Percentiles rank a stretch among this genome's conserved stretches.
These are phyloP conservation scores for Aspergillus jensenii DNA, from an alignment of 2,329 filamentous ascomycete species.

Conservation along the genomic window DNA sequence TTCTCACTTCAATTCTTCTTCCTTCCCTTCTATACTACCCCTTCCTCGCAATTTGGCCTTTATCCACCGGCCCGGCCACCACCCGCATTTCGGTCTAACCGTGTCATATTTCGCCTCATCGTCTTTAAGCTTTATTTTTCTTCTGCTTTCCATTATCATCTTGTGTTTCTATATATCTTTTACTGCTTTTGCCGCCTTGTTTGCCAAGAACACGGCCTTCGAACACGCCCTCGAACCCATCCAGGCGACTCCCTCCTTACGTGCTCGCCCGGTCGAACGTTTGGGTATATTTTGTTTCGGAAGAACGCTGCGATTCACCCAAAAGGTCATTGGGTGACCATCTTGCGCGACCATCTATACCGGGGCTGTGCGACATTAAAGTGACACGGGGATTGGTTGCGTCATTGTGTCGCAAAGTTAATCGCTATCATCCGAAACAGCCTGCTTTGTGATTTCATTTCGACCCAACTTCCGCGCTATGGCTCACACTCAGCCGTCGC, in stretches of 20 bases:
- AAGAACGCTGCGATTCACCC: constrained; percentile 9
- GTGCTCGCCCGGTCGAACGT: constrained; percentile 1
- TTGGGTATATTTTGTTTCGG: constrained; percentile 5
- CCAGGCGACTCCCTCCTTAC: background rate
- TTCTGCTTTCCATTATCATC: background rate
- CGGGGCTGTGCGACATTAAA: constrained; percentile 19
- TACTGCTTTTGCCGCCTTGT: background rate
- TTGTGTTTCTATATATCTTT: background rate
- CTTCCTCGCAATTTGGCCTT: constrained; percentile 12
- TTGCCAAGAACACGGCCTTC: background rate
- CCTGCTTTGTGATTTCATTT: constrained; percentile 9
- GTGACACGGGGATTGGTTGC: constrained; percentile 26
- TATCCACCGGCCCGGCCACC: constrained; percentile 13
- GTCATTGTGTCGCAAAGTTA: constrained; percentile 34
- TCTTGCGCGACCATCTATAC: constrained; percentile 16
- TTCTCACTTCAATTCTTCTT: constrained; percentile 8
- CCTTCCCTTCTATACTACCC: constrained; percentile 1
- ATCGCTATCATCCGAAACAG: constrained; percentile 10
- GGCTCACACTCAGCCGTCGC: constrained; percentile 79
- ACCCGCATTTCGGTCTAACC: constrained; percentile 3
- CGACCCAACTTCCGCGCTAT: constrained; percentile 44
- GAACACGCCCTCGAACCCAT: background rate
- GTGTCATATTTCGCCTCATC: constrained; percentile 3
- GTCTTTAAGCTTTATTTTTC: background rate
- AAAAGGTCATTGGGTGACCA: constrained; percentile 12